These are phyloP conservation scores for Xylaria sp. DNA, from an alignment of 2,329 filamentous ascomycete genomes.

Conservation along the genomic window DNA sequence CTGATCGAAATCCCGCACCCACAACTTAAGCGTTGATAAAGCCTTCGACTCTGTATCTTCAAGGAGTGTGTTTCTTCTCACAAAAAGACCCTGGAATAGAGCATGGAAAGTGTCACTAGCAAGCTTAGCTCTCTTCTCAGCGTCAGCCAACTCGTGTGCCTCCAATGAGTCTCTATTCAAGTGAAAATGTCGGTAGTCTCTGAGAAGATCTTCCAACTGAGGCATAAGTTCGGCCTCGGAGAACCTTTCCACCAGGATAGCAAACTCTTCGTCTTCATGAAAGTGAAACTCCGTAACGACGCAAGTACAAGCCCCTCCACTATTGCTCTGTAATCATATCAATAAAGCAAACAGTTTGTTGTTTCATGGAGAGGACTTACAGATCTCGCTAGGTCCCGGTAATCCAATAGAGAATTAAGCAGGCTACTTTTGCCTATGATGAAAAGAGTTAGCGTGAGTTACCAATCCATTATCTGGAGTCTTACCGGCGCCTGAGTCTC, in stretches of 20 bases:
- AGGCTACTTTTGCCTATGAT: conserved; percentile 59
- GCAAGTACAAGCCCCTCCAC: conserved; percentile 58
- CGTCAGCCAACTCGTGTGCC: conserved; percentile 37
- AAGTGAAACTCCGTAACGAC: conserved; percentile 59
- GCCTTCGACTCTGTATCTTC: conserved; percentile 26
- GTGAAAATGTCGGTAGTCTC: conserved; percentile 52
- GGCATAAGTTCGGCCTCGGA: conserved; percentile 45
- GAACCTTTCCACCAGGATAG: conserved; percentile 51
- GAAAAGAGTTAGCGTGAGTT: not conserved
- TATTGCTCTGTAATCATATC: conserved; percentile 51
- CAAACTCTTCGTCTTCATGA: conserved; percentile 48
- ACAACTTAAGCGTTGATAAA: conserved; percentile 38
- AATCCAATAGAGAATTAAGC: conserved; percentile 60
- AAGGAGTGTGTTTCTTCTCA: conserved; percentile 37
- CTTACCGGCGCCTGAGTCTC: conserved; percentile 59
- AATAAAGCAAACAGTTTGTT: not conserved
- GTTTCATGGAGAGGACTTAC: conserved; percentile 48
- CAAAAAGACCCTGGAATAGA: conserved; percentile 49
- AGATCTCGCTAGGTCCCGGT: conserved; percentile 51
- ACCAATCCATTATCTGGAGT: not conserved
- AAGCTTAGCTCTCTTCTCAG: conserved; percentile 47
- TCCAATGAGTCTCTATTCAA: conserved; percentile 39
- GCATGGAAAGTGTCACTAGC: conserved; percentile 52
- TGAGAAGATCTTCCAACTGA: conserved; percentile 52
- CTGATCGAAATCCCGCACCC: conserved; percentile 38